Evolutionary conservation across 208 protist genomes (phyloP).

Genomic region (Perkinsela sp.): DNA sequence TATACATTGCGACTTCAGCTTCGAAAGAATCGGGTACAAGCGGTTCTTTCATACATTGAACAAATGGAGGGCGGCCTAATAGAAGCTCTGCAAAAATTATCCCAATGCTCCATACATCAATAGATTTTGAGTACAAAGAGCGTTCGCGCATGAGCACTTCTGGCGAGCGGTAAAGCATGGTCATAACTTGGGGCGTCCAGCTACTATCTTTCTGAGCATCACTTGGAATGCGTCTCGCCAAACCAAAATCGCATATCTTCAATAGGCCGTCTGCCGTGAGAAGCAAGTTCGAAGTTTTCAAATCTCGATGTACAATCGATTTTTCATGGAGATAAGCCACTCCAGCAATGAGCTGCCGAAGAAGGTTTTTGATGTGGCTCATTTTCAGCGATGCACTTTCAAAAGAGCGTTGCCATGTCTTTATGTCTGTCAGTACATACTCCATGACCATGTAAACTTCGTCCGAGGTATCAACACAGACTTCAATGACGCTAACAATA

Average conservation of each 20-base stretch:
- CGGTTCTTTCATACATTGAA: background rate
- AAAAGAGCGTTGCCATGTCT: constrained; percentile 8
- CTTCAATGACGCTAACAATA: background rate
- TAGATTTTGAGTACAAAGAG: constrained; percentile 72
- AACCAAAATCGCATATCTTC: constrained; percentile 59
- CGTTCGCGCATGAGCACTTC: constrained; percentile 2
- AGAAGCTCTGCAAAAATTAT: constrained; percentile 95
- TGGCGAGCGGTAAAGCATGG: background rate
- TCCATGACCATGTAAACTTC: constrained; percentile 57
- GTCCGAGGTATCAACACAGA: constrained; percentile 2
- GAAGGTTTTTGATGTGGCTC: constrained; percentile 2
- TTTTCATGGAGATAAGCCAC: constrained; percentile 46
- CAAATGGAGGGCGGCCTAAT: constrained; percentile 80
- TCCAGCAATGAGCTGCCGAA: constrained; percentile 39
- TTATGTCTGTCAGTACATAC: constrained; percentile 33
- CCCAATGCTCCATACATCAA: constrained; percentile 83
- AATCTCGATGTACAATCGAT: constrained; percentile 60
- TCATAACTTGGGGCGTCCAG: constrained; percentile 1
- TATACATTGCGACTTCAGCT: background rate
- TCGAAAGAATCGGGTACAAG: background rate
- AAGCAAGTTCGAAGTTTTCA: constrained; percentile 67
- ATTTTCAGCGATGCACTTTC: background rate
- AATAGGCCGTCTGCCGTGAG: constrained; percentile 45
- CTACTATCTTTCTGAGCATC: background rate
- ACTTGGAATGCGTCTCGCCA: background rate